Conservation (phyloP, 2,329 filamentous ascomycete genomes). For the Orbilia quercus region DNA sequence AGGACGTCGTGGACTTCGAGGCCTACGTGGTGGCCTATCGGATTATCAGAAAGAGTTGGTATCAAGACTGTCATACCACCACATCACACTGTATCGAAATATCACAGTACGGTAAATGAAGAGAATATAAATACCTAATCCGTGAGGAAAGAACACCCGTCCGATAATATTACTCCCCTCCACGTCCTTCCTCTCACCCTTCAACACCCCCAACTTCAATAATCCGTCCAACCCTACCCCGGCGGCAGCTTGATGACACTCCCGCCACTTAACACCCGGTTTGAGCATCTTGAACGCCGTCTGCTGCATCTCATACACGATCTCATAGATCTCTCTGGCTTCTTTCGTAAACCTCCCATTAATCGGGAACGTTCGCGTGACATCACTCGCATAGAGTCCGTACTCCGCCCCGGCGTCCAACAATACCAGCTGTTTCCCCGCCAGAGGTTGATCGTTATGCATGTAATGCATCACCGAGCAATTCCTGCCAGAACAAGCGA, state of each 20-base stretch:
- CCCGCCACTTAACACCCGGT: constrained; percentile 76
- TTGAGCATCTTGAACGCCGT: constrained; percentile 76
- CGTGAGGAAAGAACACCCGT: constrained; percentile 74
- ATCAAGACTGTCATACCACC: too few relatives aligned
- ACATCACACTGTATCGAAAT: too few relatives aligned
- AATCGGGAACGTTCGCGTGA: constrained; percentile 88
- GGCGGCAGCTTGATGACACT: constrained; percentile 78
- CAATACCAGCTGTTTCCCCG: constrained; percentile 77
- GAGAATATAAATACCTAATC: constrained; percentile 60
- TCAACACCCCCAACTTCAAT: constrained; percentile 76
- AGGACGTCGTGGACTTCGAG: constrained; percentile 72
- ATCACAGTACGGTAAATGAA: constrained; percentile 8
- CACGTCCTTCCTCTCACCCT: constrained; percentile 70
- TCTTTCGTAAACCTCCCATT: constrained; percentile 76
- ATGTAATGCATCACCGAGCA: constrained; percentile 88
- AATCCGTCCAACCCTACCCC: constrained; percentile 78
- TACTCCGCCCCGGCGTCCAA: constrained; percentile 91
- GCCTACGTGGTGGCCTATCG: constrained; percentile 72
- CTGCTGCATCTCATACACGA: constrained; percentile 84
- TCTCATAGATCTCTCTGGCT: constrained; percentile 77
- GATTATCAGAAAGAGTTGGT: too few relatives aligned
- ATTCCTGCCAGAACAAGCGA: constrained; percentile 84
- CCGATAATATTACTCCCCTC: constrained; percentile 69
- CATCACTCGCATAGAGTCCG: constrained; percentile 85
- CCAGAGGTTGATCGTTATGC: constrained; percentile 78